Conservation (phyloP, 495 filamentous ascomycete genomes). For the Xylona heveae region DNA sequence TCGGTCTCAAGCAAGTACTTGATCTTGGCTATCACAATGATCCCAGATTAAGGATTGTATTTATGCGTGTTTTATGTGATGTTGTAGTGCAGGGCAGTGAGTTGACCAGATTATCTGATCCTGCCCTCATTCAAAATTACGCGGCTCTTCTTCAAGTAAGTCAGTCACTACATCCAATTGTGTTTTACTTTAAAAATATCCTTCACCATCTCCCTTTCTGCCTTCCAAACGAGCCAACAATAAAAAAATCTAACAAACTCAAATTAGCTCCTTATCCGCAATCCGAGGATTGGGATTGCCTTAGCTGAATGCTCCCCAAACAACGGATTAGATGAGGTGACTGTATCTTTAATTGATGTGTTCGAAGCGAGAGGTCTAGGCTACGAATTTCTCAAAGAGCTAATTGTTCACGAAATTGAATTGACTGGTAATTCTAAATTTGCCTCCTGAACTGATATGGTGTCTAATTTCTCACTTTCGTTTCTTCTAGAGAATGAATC, state of each 20-base stretch:
- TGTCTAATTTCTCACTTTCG: conserved; percentile 1
- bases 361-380: conserved; percentile 38
- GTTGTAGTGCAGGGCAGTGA: conserved; percentile 45
- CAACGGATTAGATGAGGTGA: conserved; percentile 41
- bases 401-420: conserved; percentile 43
- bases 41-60: conserved; percentile 41
- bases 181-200: not conserved
- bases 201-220: no score
- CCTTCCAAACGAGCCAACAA: no score
- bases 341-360: conserved; percentile 40
- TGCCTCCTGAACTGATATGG: not conserved
- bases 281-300: conserved; percentile 34
- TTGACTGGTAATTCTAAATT: conserved; percentile 25
- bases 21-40: conserved; percentile 47
- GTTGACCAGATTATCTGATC: conserved; percentile 41
- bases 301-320: conserved; percentile 41
- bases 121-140: conserved; percentile 42
- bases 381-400: conserved; percentile 34
- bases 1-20: conserved; percentile 41
- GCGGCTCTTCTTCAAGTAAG: conserved; percentile 33
- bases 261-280: conserved; percentile 30
- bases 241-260: conserved; percentile 3
- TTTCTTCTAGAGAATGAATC: conserved; percentile 36
- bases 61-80: conserved; percentile 44
- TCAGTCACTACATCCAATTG: not conserved